Evolutionary conservation across 2,329 filamentous ascomycete species (phyloP), one percentile per base, ranked within the genome.

Genomic region (Fusarium miscanthi): DNA sequence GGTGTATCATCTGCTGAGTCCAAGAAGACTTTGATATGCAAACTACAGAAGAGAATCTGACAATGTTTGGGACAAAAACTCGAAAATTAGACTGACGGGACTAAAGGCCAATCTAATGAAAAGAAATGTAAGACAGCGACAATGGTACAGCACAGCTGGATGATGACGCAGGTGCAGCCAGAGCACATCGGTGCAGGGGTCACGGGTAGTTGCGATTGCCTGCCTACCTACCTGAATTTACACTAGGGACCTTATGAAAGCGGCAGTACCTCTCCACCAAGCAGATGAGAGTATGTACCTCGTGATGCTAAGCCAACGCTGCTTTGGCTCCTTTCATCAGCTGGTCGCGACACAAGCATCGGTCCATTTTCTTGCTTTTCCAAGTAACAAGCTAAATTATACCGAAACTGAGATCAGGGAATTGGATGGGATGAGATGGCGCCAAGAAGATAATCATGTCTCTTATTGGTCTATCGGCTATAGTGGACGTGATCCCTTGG

Each of bases 111-210:
- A 49, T 37, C 63, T 63, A 48, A 69, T 63, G 43, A 69, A 51
- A 51, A 27, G 38, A 45, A 72, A 27, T 38, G 52, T 45, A 49
- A 74, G 70, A 53, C 63, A 67, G 25, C 33, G 21, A 49, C 11
- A 49, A 33, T 33, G 16, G 46, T 49, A 49, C 46, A 33, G 46
- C n/a, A 49, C 46, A 33, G 30, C 46, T 49, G 46, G 63, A 56
- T 67, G 65, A 75, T 75, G 73, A 75, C 73, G 73, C 73, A 75
- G 63, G 66, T 75, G 73, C 70, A 70, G 66, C 72, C 66, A 63
- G 49, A 62, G 19, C 45, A 53, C 38, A 41, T 40, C 41, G 40
- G 45, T 59, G 40, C 70, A 73, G 66, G 71, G 71, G 40, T 65
- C 52, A 48, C 42, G 63, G 59, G 45, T 38, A 57, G 45, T 25